These are phyloP conservation scores for Aspergillus fumigatiaffinis DNA, from an alignment of 2,329 filamentous ascomycete genomes.

Conservation along the genomic window DNA sequence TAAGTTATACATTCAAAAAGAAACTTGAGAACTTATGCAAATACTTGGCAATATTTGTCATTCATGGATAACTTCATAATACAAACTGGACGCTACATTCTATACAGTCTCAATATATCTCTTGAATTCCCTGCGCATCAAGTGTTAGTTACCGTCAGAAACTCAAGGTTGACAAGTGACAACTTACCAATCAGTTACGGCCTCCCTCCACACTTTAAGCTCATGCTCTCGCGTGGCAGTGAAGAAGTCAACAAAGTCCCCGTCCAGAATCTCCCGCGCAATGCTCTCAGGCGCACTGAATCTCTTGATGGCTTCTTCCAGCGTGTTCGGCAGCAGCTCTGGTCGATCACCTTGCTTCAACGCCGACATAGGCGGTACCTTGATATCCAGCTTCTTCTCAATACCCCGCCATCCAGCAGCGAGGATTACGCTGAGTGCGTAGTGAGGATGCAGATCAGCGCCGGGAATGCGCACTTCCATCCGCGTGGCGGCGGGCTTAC, in stretches of 20 bases:
- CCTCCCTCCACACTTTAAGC: conserved; percentile 82
- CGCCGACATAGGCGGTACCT: conserved; percentile 73
- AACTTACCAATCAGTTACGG: conserved; percentile 88
- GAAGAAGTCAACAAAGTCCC: conserved; percentile 93
- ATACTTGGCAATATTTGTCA: too few species aligned
- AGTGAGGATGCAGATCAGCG: conserved; percentile 86
- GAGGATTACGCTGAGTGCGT: conserved; percentile 81
- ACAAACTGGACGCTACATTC: not conserved
- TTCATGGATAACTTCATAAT: too few species aligned
- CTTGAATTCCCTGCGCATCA: conserved; percentile 60
- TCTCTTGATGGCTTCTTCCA: conserved; percentile 74
- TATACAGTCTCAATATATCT: conserved; percentile 71
- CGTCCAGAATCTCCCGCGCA: conserved; percentile 84
- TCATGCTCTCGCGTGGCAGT: conserved; percentile 92
- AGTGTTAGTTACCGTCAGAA: not conserved
- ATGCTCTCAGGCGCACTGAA: conserved; percentile 75
- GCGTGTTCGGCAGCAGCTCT: conserved; percentile 63
- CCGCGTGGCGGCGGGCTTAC: conserved; percentile 59
- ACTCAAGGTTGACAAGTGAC: conserved; percentile 36
- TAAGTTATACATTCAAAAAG: too few species aligned
- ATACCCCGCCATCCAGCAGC: conserved; percentile 88
- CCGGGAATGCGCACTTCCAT: conserved; percentile 38
- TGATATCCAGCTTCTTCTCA: conserved; percentile 81
- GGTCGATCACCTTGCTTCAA: conserved; percentile 59
- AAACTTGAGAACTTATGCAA: too few species aligned